phyloP scores from a whole-genome alignment of 331 rosid species.

The Prunus yedoensis region DNA sequence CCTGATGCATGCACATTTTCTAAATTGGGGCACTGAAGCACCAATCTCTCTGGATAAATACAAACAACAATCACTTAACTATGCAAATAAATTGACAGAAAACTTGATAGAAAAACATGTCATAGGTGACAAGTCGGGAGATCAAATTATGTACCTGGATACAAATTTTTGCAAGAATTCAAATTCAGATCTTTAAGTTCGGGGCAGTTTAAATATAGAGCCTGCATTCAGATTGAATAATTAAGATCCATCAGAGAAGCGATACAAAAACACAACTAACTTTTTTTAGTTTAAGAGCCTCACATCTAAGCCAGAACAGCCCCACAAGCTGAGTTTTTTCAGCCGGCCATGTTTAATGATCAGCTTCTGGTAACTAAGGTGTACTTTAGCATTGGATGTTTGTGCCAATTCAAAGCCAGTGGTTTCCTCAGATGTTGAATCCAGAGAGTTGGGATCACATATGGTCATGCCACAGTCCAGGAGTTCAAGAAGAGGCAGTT shows the following conservation, averaged over 20 bases:
- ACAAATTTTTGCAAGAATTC: constrained; percentile 79
- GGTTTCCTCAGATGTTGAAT: constrained; percentile 38
- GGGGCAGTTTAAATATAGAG: constrained; percentile 80
- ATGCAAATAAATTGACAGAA: constrained; percentile 8
- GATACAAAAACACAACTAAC: constrained; percentile 1
- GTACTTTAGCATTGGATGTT: constrained; percentile 46
- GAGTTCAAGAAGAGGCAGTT: constrained; percentile 85
- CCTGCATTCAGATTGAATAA: constrained; percentile 51
- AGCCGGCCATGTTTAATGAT: constrained; percentile 76
- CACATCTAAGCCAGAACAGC: constrained; percentile 91
- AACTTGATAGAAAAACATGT: not conserved
- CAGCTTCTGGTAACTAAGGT: constrained; percentile 68
- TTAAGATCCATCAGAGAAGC: constrained; percentile 25
- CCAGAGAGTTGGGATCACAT: constrained; percentile 57
- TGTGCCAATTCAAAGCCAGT: constrained; percentile 29
- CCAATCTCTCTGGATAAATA: constrained; percentile 58
- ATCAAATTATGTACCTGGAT: constrained; percentile 62
- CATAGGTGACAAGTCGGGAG: not conserved
- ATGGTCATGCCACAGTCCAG: constrained; percentile 99
- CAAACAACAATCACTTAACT: not conserved
- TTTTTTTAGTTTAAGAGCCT: constrained; percentile 33
- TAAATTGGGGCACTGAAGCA: constrained; percentile 79
- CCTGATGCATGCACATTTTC: constrained; percentile 79
- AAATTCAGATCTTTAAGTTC: constrained; percentile 77
- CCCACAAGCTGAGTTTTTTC: constrained; percentile 95